phyloP scores from a whole-genome alignment of 2,329 filamentous ascomycete species.

The Juglanconis oblonga region DNA sequence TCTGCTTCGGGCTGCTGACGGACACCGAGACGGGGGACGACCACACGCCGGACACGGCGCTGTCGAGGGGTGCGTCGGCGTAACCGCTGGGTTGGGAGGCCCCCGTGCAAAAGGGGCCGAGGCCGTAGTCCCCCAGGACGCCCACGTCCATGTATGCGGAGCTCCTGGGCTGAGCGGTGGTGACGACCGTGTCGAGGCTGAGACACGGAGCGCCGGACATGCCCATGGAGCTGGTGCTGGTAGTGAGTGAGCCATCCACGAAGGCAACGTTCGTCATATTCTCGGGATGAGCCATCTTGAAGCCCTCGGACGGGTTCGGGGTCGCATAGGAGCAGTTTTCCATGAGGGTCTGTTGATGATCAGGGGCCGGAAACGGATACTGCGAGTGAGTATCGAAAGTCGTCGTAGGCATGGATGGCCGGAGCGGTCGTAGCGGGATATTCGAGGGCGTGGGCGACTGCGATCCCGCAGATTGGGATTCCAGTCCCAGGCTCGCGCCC shows the following conservation, averaged over 20 bases:
- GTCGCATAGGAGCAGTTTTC: slow-evolving; percentile 1
- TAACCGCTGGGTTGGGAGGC: neutral
- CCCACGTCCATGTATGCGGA: slow-evolving; percentile 1
- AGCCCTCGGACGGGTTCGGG: neutral
- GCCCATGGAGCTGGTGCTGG: neutral
- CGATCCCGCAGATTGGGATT: neutral
- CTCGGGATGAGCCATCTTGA: neutral
- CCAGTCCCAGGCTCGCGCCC: neutral
- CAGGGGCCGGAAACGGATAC: neutral
- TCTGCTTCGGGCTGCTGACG: neutral
- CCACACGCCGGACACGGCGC: slow-evolving; percentile 1
- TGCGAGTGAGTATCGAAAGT: neutral
- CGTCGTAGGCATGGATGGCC: slow-evolving; percentile 1
- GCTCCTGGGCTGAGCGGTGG: neutral
- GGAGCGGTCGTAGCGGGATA: slow-evolving; percentile 8
- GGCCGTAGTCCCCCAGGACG: slow-evolving; percentile 1
- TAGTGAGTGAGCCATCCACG: neutral
- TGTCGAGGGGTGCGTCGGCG: neutral
- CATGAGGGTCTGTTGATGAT: slow-evolving; percentile 6
- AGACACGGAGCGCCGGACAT: neutral
- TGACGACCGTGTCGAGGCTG: neutral
- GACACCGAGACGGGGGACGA: neutral
- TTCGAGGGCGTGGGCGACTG: neutral
- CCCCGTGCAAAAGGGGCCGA: neutral
- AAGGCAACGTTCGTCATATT: neutral